phyloP scores from a whole-genome alignment of 805 yeast genomes.

The Candida boidinii region DNA sequence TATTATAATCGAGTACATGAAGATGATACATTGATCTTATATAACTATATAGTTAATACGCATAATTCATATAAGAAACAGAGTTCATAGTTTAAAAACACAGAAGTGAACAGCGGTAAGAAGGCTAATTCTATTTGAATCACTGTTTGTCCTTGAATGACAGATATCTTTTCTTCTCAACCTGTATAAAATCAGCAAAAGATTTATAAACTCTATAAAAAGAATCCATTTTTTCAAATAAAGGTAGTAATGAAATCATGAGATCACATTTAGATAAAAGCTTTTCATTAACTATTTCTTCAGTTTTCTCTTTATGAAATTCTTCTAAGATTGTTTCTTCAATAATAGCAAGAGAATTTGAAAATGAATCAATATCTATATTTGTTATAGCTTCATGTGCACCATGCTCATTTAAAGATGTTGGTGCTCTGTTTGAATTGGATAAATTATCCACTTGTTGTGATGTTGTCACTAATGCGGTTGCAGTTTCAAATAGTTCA shows the following conservation, averaged over 20 bases:
- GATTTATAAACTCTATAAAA: constrained; percentile 43
- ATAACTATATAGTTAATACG: too few relatives aligned
- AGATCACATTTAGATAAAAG: constrained; percentile 35
- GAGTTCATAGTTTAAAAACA: too few relatives aligned
- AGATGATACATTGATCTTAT: too few relatives aligned
- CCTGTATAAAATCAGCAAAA: constrained; percentile 35
- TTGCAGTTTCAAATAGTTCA: constrained; percentile 35
- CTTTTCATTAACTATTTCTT: constrained; percentile 23
- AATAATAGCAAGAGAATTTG: constrained; percentile 33
- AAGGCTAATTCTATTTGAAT: too few relatives aligned
- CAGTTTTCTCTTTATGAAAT: constrained; percentile 22
- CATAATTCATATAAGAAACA: too few relatives aligned
- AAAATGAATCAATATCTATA: constrained; percentile 20
- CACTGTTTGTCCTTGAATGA: too few relatives aligned
- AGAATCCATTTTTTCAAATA: constrained; percentile 42
- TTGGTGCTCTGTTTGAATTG: constrained; percentile 4
- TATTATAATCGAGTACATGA: too few relatives aligned
- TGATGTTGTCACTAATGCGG: constrained; percentile 29
- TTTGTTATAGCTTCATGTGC: constrained; percentile 2
- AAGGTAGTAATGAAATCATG: constrained; percentile 38
- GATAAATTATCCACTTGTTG: constrained; percentile 9
- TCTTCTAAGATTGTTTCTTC: constrained; percentile 37
- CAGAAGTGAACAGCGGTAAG: too few relatives aligned
- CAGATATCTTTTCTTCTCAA: constrained; percentile 24
- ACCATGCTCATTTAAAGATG: constrained; percentile 1